Conservation (phyloP, 768 basidiomycete genomes). For the Kondoa malvinella region DNA sequence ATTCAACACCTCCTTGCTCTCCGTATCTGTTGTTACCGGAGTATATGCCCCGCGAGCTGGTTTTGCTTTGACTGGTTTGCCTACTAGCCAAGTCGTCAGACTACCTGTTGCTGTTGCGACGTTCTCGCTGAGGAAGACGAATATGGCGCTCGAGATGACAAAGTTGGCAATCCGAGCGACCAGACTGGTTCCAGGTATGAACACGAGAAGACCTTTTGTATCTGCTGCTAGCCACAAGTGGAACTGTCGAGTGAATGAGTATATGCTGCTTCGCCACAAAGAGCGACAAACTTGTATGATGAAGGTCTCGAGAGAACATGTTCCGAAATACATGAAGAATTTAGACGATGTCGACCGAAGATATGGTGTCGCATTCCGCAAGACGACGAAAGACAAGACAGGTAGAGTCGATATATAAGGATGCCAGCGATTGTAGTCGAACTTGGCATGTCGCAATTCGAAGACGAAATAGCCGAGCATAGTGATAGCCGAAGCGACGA, state of each 20-base stretch:
- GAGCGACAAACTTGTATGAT: slow-evolving; percentile 61
- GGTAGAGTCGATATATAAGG: slow-evolving; percentile 66
- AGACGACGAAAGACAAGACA: slow-evolving; percentile 52
- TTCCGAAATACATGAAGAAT: slow-evolving; percentile 63
- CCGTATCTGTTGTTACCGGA: neutral
- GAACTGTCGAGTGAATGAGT: neutral
- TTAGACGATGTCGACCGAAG: slow-evolving; percentile 54
- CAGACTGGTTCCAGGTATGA: slow-evolving; percentile 30
- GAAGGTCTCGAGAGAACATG: slow-evolving; percentile 76
- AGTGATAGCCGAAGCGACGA: slow-evolving; percentile 40
- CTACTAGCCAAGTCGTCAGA: neutral
- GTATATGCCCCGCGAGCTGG: neutral
- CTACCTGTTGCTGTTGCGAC: slow-evolving; percentile 52
- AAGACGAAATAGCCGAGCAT: slow-evolving; percentile 68
- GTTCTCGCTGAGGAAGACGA: slow-evolving; percentile 61
- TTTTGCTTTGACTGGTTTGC: neutral
- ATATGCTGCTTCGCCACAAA: slow-evolving; percentile 9
- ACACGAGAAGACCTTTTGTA: slow-evolving; percentile 40
- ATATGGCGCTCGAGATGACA: slow-evolving; percentile 54
- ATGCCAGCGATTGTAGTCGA: slow-evolving; percentile 70
- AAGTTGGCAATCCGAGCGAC: slow-evolving; percentile 61
- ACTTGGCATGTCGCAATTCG: slow-evolving; percentile 66
- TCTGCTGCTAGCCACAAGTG: slow-evolving; percentile 64
- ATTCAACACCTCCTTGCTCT: neutral
- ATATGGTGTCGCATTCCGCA: slow-evolving; percentile 58